Conservation (phyloP, 2,329 filamentous ascomycete genomes). For the Botrytis medusae region DNA sequence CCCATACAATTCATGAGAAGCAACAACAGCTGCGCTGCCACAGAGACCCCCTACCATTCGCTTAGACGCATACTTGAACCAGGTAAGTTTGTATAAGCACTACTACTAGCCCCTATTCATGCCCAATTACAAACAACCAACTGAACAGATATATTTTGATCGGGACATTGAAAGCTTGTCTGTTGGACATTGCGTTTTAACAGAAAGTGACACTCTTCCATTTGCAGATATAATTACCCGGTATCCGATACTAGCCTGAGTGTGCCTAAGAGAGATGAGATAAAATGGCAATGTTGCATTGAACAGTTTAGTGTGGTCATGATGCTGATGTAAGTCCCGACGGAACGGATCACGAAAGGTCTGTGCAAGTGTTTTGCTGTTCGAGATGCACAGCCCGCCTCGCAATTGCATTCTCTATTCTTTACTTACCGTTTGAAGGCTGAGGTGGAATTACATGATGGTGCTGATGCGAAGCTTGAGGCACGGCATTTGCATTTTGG, state of each 20-base stretch:
- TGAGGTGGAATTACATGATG: neutral
- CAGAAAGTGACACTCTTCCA: neutral
- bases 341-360: neutral
- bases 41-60: constrained; percentile 1
- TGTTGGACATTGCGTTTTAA: neutral
- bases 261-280: neutral
- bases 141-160: neutral
- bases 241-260: neutral
- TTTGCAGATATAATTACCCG: constrained; percentile 6
- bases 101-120: neutral
- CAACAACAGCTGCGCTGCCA: constrained; percentile 10
- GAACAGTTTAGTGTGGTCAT: neutral
- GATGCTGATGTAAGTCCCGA: constrained; percentile 14
- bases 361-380: constrained; percentile 5
- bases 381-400: constrained; percentile 3
- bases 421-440: constrained; percentile 5
- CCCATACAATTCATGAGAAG: neutral
- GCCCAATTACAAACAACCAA: neutral
- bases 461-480: neutral
- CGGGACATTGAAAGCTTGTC: neutral
- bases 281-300: neutral
- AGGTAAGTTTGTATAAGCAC: constrained; percentile 3
- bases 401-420: neutral
- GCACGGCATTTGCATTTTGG: neutral
- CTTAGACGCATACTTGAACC: neutral